Evolutionary conservation across 2,329 filamentous ascomycete genomes (phyloP).

Genomic region (Tolypocladium album): DNA sequence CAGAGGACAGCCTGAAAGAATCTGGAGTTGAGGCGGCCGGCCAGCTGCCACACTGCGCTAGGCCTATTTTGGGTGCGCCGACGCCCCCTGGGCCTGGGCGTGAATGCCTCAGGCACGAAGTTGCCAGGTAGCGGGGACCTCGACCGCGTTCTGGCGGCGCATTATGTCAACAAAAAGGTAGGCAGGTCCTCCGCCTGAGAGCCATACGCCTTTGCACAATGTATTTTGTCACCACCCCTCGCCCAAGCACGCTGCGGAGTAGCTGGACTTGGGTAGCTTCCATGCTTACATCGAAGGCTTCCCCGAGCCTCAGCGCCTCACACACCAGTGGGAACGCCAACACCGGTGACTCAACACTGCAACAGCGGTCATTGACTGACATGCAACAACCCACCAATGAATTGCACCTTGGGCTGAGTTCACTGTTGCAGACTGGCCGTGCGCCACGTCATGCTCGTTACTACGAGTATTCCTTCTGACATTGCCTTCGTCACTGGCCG

Average conservation of each 20-base stretch:
- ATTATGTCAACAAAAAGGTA: background rate
- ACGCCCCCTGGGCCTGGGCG: constrained; percentile 6
- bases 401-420: background rate
- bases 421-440: background rate
- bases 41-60: constrained; percentile 21
- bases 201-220: background rate
- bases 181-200: background rate
- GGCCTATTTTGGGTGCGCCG: constrained; percentile 11
- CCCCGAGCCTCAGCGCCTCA: background rate
- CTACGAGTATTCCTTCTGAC: background rate
- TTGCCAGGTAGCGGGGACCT: background rate
- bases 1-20: constrained; percentile 29
- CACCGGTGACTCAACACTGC: background rate
- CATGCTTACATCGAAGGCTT: background rate
- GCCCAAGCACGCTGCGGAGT: background rate
- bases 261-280: background rate
- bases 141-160: too few species aligned
- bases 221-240: background rate
- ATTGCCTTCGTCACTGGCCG: background rate
- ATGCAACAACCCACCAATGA: background rate
- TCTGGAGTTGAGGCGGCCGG: constrained; percentile 31
- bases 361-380: background rate
- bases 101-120: constrained; percentile 15
- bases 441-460: background rate
- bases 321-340: background rate